Evolutionary conservation across 2,329 filamentous ascomycete genomes (phyloP).

Genomic region (Pyrenochaeta sp.): DNA sequence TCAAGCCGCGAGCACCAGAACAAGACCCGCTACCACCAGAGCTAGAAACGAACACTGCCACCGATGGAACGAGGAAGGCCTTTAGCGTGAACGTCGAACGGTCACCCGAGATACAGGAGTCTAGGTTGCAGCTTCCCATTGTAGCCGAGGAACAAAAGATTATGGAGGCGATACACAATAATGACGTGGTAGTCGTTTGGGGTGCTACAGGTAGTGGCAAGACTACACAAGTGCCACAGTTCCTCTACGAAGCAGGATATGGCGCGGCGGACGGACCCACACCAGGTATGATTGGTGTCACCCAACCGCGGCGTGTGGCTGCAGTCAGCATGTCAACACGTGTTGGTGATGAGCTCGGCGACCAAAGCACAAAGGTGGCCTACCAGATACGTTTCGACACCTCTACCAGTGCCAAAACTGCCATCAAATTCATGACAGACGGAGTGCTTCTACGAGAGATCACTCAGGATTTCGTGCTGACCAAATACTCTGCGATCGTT

Average conservation of each 20-base stretch:
- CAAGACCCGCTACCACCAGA: conserved; percentile 75
- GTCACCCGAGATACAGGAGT: conserved; percentile 76
- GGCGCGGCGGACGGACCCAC: conserved; percentile 80
- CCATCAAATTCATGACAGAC: conserved; percentile 99
- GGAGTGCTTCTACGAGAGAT: conserved; percentile 93
- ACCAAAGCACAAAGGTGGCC: conserved; percentile 78
- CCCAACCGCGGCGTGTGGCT: conserved; percentile 92
- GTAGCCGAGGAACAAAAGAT: conserved; percentile 96
- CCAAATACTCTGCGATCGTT: conserved; percentile 90
- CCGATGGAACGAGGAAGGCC: conserved; percentile 72
- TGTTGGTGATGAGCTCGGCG: conserved; percentile 84
- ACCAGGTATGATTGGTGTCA: conserved; percentile 92
- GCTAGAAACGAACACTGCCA: conserved; percentile 64
- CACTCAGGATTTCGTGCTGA: conserved; percentile 84
- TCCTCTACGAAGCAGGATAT: conserved; percentile 92
- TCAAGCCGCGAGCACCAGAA: conserved; percentile 72
- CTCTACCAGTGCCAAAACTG: conserved; percentile 79
- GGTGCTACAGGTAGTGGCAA: conserved; percentile 97
- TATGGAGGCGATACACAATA: conserved; percentile 96
- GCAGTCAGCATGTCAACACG: conserved; percentile 97
- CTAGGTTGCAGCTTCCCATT: conserved; percentile 82
- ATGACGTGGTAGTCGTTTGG: conserved; percentile 89
- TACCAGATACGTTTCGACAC: conserved; percentile 96
- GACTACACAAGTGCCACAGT: conserved; percentile 96
- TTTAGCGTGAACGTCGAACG: conserved; percentile 78